Base-by-base conservation (phyloP, 768 basidiomycete genomes). In the Lactarius pseudohatsudake region DNA sequence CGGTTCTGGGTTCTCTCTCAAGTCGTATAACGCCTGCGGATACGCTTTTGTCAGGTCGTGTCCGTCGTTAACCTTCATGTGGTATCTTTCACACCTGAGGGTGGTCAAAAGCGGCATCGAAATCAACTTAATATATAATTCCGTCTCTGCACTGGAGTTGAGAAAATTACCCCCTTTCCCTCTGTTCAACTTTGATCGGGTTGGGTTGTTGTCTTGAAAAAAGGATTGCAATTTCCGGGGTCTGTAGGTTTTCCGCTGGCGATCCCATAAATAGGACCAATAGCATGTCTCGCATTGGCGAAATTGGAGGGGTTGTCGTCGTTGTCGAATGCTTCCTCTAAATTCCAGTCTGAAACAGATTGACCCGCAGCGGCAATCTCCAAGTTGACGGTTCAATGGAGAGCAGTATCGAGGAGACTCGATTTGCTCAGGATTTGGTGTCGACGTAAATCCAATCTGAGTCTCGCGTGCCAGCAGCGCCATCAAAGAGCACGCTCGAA, bases 201-300 rank as follows among this genome's bases (percentile, higher is more conserved):
- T 45, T 32, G 2, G 85, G 86, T 28, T 88, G 81, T 67, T 85
- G 84, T 10, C 77, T 74, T 0, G 86, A 88, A 61, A 81, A 81
- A 77, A 1, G 77, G 72, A 69, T 28, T 28, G 28, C 28, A 79
- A 43, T 89, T 76, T 16, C 82, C 85, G 5, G 76, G 73, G 26
- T 84, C 79, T 40, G 82, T 81, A 32, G 89, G 77, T 6, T 72
- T 73, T 8, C 80, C 81, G 9, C 71, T 73, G 2, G 85, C 82
- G 34, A 84, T 75, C 54, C 85, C 86, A 15, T 15, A 40, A 2
- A 36, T 36, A 11, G 36, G 11, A 11, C 36, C 36, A 36, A 3
- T 11, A 36, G 36, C 36, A 2, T 36, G 36, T 36, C 36, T 36
- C 36, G 9, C 36, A 36, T 36, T 36, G 11, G 36, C 36, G 36